A percentile compares a stretch with the other conserved stretches of the same genome.
phyloP scores from a whole-genome alignment of 2,329 filamentous ascomycete genomes.

The Arthrobotrys musiformis region DNA sequence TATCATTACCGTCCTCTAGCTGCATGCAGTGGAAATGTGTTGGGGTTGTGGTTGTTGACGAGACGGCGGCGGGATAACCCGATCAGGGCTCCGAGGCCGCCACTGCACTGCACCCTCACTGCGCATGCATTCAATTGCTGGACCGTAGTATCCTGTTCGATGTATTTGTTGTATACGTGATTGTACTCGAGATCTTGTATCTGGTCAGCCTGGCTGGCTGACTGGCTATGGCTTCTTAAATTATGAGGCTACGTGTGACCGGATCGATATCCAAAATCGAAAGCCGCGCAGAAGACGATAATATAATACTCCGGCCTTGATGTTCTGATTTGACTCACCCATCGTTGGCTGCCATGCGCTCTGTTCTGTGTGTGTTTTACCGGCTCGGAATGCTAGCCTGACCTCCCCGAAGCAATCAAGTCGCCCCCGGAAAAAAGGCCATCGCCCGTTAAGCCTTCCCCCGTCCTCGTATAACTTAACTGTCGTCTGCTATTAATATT shows the following conservation, averaged over 20 bases:
- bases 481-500: neutral
- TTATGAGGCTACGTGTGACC: no score
- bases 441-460: neutral
- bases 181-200: no score
- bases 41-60: slow-evolving; percentile 18
- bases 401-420: slow-evolving; percentile 43
- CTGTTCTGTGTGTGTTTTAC: slow-evolving; percentile 9
- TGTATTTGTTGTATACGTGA: no score
- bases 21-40: slow-evolving; percentile 1
- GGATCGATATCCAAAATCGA: no score
- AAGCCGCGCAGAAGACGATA: no score
- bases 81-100: slow-evolving; percentile 12
- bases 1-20: no score
- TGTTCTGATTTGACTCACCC: no score
- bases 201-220: no score
- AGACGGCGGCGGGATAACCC: neutral
- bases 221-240: no score
- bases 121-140: neutral
- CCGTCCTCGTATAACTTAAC: slow-evolving; percentile 12
- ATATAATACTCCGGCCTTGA: no score
- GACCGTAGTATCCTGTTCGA: no score
- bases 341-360: neutral
- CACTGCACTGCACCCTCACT: neutral
- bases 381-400: slow-evolving; percentile 52
- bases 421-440: slow-evolving; percentile 17